Evolutionary conservation across 345 rosid species (phyloP), one percentile per base, ranked within the genome.

Genomic region (Acer campestre): DNA sequence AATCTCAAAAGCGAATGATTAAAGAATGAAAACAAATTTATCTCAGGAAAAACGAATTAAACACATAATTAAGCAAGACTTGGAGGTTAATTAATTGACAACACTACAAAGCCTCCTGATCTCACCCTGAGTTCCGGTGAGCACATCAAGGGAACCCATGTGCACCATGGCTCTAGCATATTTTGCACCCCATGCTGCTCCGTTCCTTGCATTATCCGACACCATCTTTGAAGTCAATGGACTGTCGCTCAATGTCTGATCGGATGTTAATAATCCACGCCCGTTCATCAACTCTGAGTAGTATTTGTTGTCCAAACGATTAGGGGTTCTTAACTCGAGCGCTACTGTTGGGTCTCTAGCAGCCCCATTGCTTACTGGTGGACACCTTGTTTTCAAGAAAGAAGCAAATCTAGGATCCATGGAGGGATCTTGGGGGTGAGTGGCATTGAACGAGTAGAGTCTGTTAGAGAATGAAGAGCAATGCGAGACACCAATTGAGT

Each of bases 201-300:
- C 80, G 5, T 84, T 14, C 51, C 67, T 69, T 1, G 85, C 90
- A 53, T 85, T 75, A 7, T 65, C 27, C 69, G 48, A 3, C 63
- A 87, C 88, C 68, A 72, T 74, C 14, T 25, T 17, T 7, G 81
- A 12, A 0, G 92, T 87, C 2, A 56, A n/a, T 3, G 71, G 61
- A 11, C 80, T 85, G 9, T 64, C 51, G 77, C 68, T 69, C 75
- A 89, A 61, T 1, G 85, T 80, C 73, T 85, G 82, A 61, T 87
- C 88, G 0, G 90, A 83, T 9, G 81, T 68, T 63, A 89, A 76
- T 13, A 89, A 11, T 6, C 89, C 90, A 0, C 86, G 78, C 12
- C 27, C 25, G 4, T 46, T 53, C 61, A 0, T 71, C 79, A 87
- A 58, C 2, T 82, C 84, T 0, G 22, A 13, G 67, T 82, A 85